A percentile compares a stretch with the other conserved stretches of the same genome.
phyloP scores from a whole-genome alignment of 805 yeast species.

The Wickerhamiella azymoides region DNA sequence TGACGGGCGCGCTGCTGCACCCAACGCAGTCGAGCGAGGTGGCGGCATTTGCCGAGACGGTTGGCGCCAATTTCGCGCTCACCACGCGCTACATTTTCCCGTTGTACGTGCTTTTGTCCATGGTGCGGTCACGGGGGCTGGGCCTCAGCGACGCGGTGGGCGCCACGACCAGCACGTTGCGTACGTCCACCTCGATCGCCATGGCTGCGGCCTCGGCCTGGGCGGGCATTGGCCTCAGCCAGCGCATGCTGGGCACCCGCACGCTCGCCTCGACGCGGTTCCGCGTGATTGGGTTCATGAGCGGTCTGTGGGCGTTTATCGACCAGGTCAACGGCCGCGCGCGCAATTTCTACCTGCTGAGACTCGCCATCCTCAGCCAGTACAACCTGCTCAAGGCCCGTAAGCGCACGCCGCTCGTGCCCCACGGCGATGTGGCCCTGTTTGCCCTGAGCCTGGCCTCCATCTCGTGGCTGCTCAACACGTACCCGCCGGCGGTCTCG shows the following conservation, averaged over 20 bases:
- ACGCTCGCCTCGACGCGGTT: constrained; percentile 24
- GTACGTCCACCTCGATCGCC: constrained; percentile 25
- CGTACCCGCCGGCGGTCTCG: constrained; percentile 15
- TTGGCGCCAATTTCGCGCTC: constrained; percentile 17
- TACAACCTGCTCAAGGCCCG: constrained; percentile 23
- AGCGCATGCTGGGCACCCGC: constrained; percentile 22
- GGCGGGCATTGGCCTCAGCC: constrained; percentile 28
- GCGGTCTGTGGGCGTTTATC: constrained; percentile 30
- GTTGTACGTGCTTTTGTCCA: constrained; percentile 18
- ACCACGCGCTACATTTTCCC: constrained; percentile 22
- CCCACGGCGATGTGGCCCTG: constrained; percentile 23
- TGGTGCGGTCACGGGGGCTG: constrained; percentile 8
- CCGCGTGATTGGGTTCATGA: constrained; percentile 33
- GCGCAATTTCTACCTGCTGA: constrained; percentile 24
- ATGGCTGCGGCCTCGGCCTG: constrained; percentile 27
- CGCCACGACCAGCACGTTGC: constrained; percentile 18
- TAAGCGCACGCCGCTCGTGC: constrained; percentile 18
- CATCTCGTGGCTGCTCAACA: constrained; percentile 12
- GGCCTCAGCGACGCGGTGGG: constrained; percentile 8
- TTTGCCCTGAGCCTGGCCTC: constrained; percentile 24
- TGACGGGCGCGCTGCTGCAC: constrained; percentile 25
- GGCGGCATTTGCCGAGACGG: constrained; percentile 18
- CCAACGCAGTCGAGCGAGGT: constrained; percentile 20
- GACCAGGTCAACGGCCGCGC: constrained; percentile 25
- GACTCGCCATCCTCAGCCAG: constrained; percentile 27